A percentile compares a stretch with the other conserved stretches of the same genome.
These are phyloP conservation scores for Canariomyces notabilis DNA, from an alignment of 2,329 filamentous ascomycete genomes.

Conservation along the genomic window DNA sequence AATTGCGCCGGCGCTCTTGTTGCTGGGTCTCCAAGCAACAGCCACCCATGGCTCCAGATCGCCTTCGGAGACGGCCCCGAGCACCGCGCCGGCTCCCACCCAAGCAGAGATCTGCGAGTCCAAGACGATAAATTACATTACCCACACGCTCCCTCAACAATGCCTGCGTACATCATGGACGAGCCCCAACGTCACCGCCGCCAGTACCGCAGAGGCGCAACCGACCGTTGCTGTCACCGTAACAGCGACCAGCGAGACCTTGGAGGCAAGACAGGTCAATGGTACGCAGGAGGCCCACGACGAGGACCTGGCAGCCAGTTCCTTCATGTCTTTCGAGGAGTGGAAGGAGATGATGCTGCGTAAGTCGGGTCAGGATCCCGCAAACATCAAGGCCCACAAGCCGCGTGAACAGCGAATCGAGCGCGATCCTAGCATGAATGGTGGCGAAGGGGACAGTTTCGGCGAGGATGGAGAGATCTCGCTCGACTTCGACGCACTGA, in stretches of 20 bases:
- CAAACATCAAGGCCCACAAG: constrained; percentile 62
- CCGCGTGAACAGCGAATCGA: constrained; percentile 45
- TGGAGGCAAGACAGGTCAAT: constrained; percentile 11
- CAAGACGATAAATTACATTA: constrained; percentile 76
- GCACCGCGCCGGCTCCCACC: constrained; percentile 10
- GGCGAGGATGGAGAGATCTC: constrained; percentile 85
- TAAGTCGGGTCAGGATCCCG: constrained; percentile 68
- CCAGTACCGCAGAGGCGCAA: constrained; percentile 13
- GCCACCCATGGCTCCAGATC: constrained; percentile 17
- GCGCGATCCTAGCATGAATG: constrained; percentile 49
- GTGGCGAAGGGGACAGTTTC: constrained; percentile 69
- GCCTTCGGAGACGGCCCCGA: constrained; percentile 11
- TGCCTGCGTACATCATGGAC: constrained; percentile 63
- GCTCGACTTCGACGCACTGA: constrained; percentile 48
- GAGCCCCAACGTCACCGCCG: constrained; percentile 24
- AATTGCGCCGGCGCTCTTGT: constrained; percentile 17
- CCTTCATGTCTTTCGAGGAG: constrained; percentile 95
- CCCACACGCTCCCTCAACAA: constrained; percentile 69
- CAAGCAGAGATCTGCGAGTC: constrained; percentile 43
- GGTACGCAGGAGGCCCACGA: constrained; percentile 40
- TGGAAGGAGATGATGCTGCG: constrained; percentile 95
- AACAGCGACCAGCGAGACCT: constrained; percentile 19
- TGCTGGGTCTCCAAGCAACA: constrained; percentile 21
- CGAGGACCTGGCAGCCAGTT: constrained; percentile 57
- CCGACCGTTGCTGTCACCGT: constrained; percentile 12